Base-by-base conservation (phyloP, 192 early-diverging fungal species). In the Jimgerdemannia flammicorona region DNA sequence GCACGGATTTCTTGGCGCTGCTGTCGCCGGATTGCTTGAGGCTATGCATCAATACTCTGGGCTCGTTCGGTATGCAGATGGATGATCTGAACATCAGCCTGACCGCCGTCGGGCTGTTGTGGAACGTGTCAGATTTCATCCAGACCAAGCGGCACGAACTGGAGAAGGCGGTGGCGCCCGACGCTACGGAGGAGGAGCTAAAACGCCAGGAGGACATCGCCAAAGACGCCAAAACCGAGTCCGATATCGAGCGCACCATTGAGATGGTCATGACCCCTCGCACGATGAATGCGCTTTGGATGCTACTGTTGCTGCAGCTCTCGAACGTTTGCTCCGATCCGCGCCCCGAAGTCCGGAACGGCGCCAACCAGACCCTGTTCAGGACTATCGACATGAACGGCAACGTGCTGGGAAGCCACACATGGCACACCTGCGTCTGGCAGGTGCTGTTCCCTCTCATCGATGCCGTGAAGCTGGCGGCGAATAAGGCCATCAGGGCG, bases 1-100 rank as follows among this genome's bases (percentile, higher is more conserved):
- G 97, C 79, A 94, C 93, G 2, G 98, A 99, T 78, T 98, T 98
- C 74, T 74, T 99, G 64, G 87, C 93, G 6, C 85, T 93, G 4
- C 79, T 98, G 76, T 84, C 86, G 17, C 93, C 96, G 3, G 81
- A 81, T 7, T 90, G 92, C 65, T 77, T 99, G 64, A 87, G 90
- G 17, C 88, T 90, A 49, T 96, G 95, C 74, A 95, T 98, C 71
- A 87, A 93, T 68, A 90, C 93, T 0, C 74, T 98, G 40, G 92
- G 87, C 17, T 80, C 84, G 40, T 98, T 96, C 88, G 95, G 95
- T 2, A 77, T 87, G 29, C 94, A 97, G 77, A 81, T 80, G 14
- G 94, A 95, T 42, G 98, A 98, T 79, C 81, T 98, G 63, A 99
- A 99, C 79, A 97, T 99, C 64, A 90, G 93, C 67, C 81, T 99